Evolutionary conservation across 2,329 filamentous ascomycete species (phyloP).

Genomic region (Aspergillus piperis): DNA sequence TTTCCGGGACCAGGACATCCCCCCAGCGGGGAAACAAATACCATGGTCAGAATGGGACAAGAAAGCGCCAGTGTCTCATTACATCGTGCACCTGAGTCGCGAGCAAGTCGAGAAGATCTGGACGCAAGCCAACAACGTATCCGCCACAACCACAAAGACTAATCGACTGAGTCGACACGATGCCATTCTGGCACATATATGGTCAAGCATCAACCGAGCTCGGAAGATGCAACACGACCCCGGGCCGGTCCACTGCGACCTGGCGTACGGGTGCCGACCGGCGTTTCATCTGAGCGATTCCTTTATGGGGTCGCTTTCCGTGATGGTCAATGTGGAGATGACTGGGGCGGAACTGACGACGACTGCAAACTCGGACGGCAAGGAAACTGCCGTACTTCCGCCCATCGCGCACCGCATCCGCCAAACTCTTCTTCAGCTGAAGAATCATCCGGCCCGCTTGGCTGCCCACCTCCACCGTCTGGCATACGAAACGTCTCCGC

Average conservation of each 20-base stretch:
- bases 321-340: constrained; percentile 40
- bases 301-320: constrained; percentile 50
- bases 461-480: constrained; percentile 47
- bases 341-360: constrained; percentile 11
- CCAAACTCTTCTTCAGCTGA: constrained; percentile 37
- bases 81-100: constrained; percentile 41
- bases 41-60: constrained; percentile 46
- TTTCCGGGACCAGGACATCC: constrained; percentile 23
- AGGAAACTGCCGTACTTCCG: background rate
- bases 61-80: constrained; percentile 32
- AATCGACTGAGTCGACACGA: constrained; percentile 46
- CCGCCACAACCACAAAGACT: background rate
- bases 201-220: constrained; percentile 48
- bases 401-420: constrained; percentile 35
- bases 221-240: constrained; percentile 28
- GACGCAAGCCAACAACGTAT: constrained; percentile 12
- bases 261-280: constrained; percentile 45
- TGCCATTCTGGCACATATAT: constrained; percentile 50
- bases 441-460: constrained; percentile 39
- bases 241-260: constrained; percentile 42
- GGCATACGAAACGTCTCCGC: constrained; percentile 48
- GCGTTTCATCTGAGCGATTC: constrained; percentile 42
- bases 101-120: constrained; percentile 41
- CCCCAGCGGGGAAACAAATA: constrained; percentile 42
- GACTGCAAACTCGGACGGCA: background rate